Percentiles rank a stretch among this genome's conserved stretches.
These are phyloP conservation scores for Marchantia polymorpha DNA, from an alignment of 225 moss, liverwort and hornwort genomes.

Conservation along the genomic window DNA sequence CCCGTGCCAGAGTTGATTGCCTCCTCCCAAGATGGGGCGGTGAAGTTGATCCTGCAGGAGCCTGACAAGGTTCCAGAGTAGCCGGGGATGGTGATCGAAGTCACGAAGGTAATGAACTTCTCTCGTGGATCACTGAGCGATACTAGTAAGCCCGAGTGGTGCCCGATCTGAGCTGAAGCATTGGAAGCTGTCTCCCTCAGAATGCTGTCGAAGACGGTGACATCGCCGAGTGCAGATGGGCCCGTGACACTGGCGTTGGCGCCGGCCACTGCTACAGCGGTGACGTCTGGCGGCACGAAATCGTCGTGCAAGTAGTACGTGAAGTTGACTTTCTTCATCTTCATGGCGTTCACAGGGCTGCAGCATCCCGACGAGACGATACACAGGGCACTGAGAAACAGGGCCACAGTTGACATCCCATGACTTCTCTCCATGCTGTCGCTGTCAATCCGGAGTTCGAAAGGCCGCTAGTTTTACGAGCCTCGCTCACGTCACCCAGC, in stretches of 20 bases:
- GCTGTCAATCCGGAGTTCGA: no score
- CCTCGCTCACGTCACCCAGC: no score
- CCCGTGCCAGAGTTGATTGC: neutral
- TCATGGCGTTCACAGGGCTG: no score
- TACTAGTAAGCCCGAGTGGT: neutral
- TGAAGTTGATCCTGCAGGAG: neutral
- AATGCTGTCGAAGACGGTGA: neutral
- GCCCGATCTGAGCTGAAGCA: neutral
- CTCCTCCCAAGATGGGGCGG: neutral
- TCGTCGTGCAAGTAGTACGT: conserved; percentile 1
- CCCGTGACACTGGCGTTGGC: neutral
- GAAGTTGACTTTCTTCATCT: no score
- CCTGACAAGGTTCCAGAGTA: neutral
- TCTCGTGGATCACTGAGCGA: neutral
- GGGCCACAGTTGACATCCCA: no score
- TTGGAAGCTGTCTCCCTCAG: neutral
- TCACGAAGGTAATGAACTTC: neutral
- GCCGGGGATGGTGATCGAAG: neutral
- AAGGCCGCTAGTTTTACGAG: no score
- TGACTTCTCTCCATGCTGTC: no score
- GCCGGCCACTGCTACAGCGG: neutral
- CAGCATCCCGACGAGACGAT: no score
- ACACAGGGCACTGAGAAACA: no score
- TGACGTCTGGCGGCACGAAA: neutral
- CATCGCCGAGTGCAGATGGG: neutral